Evolutionary conservation across 1,284 basidiomycete species (phyloP).

Genomic region (Violaceomyces palustris): DNA sequence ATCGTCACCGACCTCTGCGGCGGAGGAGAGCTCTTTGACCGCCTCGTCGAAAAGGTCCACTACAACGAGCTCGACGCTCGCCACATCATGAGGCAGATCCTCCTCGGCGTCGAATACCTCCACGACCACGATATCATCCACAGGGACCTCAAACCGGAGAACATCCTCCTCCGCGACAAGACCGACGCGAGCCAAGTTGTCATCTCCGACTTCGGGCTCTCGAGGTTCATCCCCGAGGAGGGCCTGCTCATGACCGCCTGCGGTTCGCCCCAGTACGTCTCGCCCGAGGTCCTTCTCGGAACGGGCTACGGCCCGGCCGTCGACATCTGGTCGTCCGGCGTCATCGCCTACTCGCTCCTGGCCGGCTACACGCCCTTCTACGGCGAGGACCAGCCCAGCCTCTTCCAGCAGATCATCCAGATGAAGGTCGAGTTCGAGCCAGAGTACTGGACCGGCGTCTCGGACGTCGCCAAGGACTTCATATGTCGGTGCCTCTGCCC

Average conservation of each 20-base stretch:
- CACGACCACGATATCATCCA: conserved; percentile 50
- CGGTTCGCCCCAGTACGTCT: conserved; percentile 50
- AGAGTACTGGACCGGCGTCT: conserved; percentile 47
- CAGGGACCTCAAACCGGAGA: conserved; percentile 51
- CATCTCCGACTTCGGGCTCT: conserved; percentile 52
- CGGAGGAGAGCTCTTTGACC: conserved; percentile 50
- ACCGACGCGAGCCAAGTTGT: conserved; percentile 39
- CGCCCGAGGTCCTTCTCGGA: conserved; percentile 50
- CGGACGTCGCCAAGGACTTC: conserved; percentile 47
- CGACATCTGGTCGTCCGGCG: conserved; percentile 50
- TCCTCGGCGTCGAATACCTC: conserved; percentile 46
- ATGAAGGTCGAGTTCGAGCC: conserved; percentile 47
- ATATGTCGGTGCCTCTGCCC: conserved; percentile 45
- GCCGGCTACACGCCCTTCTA: conserved; percentile 52
- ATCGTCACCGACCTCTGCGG: conserved; percentile 50
- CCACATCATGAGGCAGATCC: conserved; percentile 45
- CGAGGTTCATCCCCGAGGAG: conserved; percentile 45
- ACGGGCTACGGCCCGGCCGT: conserved; percentile 46
- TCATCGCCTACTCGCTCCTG: conserved; percentile 50
- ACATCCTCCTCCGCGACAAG: conserved; percentile 44
- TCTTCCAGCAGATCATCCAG: conserved; percentile 48
- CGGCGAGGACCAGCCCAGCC: conserved; percentile 39
- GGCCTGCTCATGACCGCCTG: conserved; percentile 49
- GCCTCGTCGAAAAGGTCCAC: conserved; percentile 42
- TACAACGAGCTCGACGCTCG: conserved; percentile 51